Conservation (phyloP, 2,329 filamentous ascomycete species). For the Byssochlamys sp. region DNA sequence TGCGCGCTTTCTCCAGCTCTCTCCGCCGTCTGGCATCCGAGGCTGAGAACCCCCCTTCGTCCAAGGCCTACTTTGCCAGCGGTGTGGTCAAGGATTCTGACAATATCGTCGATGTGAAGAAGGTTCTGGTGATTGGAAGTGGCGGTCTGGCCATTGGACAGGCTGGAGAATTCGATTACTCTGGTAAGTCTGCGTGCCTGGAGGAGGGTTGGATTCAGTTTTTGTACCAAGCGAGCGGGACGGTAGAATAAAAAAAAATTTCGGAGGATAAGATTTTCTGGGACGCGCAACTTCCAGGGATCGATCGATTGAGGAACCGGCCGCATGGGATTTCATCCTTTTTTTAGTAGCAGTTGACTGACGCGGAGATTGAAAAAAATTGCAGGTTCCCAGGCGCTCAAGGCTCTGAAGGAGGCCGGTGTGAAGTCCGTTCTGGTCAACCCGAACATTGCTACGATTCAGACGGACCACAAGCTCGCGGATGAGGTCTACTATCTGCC, state of each 20-base stretch:
- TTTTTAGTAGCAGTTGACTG: slow-evolving; percentile 8
- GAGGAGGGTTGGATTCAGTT: neutral
- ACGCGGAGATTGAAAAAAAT: slow-evolving; percentile 1
- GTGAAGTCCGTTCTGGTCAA: slow-evolving; percentile 89
- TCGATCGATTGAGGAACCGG: neutral
- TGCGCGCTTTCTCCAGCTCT: slow-evolving; percentile 35
- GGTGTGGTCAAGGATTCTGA: slow-evolving; percentile 69
- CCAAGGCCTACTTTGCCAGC: slow-evolving; percentile 80
- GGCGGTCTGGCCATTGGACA: slow-evolving; percentile 94
- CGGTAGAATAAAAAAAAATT: neutral
- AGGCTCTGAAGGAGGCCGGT: slow-evolving; percentile 90
- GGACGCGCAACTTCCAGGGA: neutral
- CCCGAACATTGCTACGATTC: slow-evolving; percentile 96
- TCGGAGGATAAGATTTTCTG: neutral
- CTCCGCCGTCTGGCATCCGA: slow-evolving; percentile 30
- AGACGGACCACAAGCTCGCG: slow-evolving; percentile 89
- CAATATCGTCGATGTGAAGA: slow-evolving; percentile 81
- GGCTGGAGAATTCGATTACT: slow-evolving; percentile 97
- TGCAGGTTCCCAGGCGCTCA: slow-evolving; percentile 84
- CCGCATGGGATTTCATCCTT: neutral
- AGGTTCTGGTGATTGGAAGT: slow-evolving; percentile 90
- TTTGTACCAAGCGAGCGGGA: neutral
- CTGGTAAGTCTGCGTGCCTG: slow-evolving; percentile 53
- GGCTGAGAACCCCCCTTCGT: slow-evolving; percentile 63
- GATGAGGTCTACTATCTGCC: slow-evolving; percentile 98